These are phyloP conservation scores for Artemisia argyi DNA, from an alignment of 129 eudicot genomes.

Conservation along the genomic window DNA sequence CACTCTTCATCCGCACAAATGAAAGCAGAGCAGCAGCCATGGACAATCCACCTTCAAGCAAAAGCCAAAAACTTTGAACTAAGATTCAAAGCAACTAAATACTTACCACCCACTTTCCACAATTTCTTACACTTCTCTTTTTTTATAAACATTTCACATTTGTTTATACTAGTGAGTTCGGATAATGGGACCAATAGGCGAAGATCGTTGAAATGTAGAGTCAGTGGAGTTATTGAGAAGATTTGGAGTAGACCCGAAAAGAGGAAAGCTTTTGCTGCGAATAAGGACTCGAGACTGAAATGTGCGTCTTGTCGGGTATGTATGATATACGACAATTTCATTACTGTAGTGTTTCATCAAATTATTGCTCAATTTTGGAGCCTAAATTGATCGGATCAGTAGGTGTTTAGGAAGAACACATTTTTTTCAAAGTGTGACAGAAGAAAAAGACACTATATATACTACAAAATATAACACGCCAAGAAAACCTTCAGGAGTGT, in stretches of 20 bases:
- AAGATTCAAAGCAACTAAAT: constrained; percentile 27
- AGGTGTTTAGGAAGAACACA: no score
- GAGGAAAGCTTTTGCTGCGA: constrained; percentile 14
- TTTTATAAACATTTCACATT: constrained; percentile 25
- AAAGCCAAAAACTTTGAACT: constrained; percentile 27
- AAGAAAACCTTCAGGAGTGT: no score
- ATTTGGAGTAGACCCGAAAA: background rate
- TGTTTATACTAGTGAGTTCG: constrained; percentile 20
- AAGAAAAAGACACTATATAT: no score
- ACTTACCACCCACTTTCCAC: constrained; percentile 10
- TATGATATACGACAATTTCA: background rate
- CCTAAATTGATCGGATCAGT: no score
- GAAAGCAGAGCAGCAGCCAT: constrained; percentile 25
- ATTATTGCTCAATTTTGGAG: no score
- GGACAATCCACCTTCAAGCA: constrained; percentile 31
- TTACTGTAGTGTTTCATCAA: background rate
- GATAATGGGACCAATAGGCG: background rate
- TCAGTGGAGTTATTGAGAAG: constrained; percentile 8
- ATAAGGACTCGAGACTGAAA: background rate
- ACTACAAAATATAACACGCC: no score
- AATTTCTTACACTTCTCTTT: constrained; percentile 30
- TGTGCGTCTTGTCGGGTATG: constrained; percentile 26
- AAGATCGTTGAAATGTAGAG: constrained; percentile 15
- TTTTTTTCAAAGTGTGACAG: no score
- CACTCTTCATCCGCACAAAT: background rate